Base-by-base conservation (phyloP, 2,329 filamentous ascomycete species). In the Claviceps paspali region DNA sequence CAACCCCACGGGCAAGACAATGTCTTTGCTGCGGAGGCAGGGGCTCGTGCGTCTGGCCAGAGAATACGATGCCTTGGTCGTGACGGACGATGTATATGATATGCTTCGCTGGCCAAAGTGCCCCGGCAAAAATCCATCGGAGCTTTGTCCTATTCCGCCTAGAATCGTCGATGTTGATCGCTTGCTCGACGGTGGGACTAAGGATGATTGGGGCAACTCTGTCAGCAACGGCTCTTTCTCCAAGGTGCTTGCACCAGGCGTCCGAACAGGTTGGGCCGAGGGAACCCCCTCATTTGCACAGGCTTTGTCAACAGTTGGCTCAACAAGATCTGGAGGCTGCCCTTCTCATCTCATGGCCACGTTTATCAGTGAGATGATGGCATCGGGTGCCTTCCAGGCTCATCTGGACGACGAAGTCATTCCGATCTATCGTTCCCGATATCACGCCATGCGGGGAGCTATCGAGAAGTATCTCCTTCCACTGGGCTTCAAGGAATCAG, bases 51-150 rank as follows among this genome's bases (percentile, higher is more conserved):
- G 64, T n/a, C 59, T 95, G 6, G 88, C 88, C 0, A 70, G 88
- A 39, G 65, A 76, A 41, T 75, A 80, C 53, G 78, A 96, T 54
- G 84, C 83, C 6, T 68, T 96, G n/a, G 59, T 95, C 38, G 68
- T 95, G 21, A 74, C 74, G 34, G 88, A 96, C 59, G 91, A 98
- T 55, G 86, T 96, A 8, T 98, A 98, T 53, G 88, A 96, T 55
- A 80, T 88, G 46, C 66, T 96, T 5, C 82, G 87, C 53, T 95
- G 86, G 84, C 70, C 73, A 2, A 49, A 40, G 22, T 38, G 42
- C 2, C 42, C 38, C 39, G 19, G 48, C 36, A 50, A 80, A 31
- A 71, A 77, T 10, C 73, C 86, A 7, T 84, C 85, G 3, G 74
- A 85, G 1, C 63, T 94, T 1, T 75, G 83, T 14, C 86, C 94